A percentile compares a stretch with the other conserved stretches of the same genome.
Conservation (phyloP, 495 filamentous ascomycete species). For the Chaetomidium leptoderma region DNA sequence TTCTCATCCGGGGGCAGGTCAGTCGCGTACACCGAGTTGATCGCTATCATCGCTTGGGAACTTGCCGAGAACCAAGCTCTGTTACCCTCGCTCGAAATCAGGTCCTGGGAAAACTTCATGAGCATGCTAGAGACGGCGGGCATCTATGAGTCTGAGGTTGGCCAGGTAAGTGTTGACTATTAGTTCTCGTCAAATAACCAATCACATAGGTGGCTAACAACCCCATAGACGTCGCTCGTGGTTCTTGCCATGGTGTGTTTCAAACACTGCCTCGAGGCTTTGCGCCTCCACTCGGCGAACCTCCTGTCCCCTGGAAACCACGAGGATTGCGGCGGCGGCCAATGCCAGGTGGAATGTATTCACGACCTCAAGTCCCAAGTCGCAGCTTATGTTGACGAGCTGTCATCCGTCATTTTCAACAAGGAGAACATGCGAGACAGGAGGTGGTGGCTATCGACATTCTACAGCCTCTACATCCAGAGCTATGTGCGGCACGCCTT, state of each 20-base stretch:
- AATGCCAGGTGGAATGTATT: conserved; percentile 34
- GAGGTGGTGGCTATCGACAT: conserved; percentile 36
- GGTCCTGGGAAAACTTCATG: conserved; percentile 29
- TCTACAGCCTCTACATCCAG: conserved; percentile 38
- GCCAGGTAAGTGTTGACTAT: conserved; percentile 23
- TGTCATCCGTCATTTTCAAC: conserved; percentile 38
- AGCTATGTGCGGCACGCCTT: conserved; percentile 34
- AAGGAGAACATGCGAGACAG: conserved; percentile 37
- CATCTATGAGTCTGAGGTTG: conserved; percentile 33
- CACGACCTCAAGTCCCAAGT: conserved; percentile 24
- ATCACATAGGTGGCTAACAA: neutral
- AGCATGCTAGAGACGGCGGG: conserved; percentile 32
- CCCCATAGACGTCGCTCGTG: conserved; percentile 30
- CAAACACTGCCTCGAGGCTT: conserved; percentile 28
- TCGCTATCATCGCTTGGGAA: conserved; percentile 39
- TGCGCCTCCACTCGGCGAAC: conserved; percentile 26
- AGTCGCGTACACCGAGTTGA: conserved; percentile 30
- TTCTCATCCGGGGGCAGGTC: conserved; percentile 19
- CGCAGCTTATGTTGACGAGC: conserved; percentile 27
- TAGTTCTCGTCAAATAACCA: no score
- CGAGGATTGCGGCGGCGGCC: conserved; percentile 22
- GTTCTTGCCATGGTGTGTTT: conserved; percentile 34
- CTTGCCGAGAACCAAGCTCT: conserved; percentile 30
- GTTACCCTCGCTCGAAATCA: conserved; percentile 26
- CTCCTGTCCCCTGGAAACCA: conserved; percentile 21